Evolutionary conservation across 2,329 filamentous ascomycete species (phyloP), one percentile per base, ranked within the genome.

Genomic region (Mariannaea elegans): DNA sequence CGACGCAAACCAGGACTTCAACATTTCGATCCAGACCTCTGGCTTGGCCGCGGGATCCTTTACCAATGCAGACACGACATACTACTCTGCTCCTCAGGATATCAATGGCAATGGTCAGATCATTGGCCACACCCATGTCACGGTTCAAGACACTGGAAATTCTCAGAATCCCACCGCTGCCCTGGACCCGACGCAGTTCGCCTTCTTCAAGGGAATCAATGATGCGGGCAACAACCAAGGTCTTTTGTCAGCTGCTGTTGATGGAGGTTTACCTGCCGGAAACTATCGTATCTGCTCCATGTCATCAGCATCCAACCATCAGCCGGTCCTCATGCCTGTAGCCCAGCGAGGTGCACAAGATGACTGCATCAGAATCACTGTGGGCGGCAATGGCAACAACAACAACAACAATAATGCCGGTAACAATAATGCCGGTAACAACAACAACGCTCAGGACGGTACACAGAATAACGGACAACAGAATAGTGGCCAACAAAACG

Each of bases 171-270:
- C 86, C 9, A 77, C 69, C 8, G 66, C 73, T n/a, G 81, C 86
- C 24, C 80, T 85, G 6, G 81, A 87, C 62, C 79, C 86, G 29
- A 74, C 71, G 19, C 73, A 80, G 69, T 88, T 85, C 65, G 84
- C 77, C 70, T 88, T 88, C 74, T 89, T 89, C 83, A 88, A 89
- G 80, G 87, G 87, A 61, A 86, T 89, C 77, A 87, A 89, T 74
- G 85, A 87, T 61, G 80, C 76, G 14, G 86, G 85, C 31, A 81
- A 89, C 67, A 82, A 81, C 29, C 67, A 84, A 2, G 86, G 86
- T 49, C 76, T 80, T 5, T 77, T 90, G 10, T 73, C 77, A 12
- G 83, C 86, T 36, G 75, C 72, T 2, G 87, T 90, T 21, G 75
- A 77, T 1, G 84, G 82, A 56, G 87, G 87, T 68, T 82, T 90